Conservation (phyloP, 2,329 filamentous ascomycete genomes). For the Tolypocladium ovalisporum region DNA sequence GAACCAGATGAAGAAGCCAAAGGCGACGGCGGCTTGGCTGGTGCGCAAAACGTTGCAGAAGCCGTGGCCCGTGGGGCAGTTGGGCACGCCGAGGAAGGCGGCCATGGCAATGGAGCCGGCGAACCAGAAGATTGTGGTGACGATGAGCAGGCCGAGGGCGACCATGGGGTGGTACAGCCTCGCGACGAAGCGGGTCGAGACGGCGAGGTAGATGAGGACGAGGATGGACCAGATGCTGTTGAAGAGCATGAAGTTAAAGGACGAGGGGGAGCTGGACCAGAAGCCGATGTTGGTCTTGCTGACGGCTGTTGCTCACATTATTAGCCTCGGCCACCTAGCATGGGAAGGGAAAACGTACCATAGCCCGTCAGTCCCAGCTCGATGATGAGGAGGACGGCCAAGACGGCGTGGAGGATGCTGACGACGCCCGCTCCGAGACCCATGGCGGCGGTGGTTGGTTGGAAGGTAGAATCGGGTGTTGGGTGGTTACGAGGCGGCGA, state of each 20-base stretch:
- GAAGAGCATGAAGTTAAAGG: constrained; percentile 73
- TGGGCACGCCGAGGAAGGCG: constrained; percentile 46
- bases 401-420: constrained; percentile 53
- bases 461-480: neutral
- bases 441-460: constrained; percentile 28
- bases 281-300: neutral
- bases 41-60: constrained; percentile 39
- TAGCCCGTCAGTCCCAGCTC: constrained; percentile 68
- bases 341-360: constrained; percentile 34
- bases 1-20: constrained; percentile 54
- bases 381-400: constrained; percentile 59
- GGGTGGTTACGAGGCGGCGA: neutral
- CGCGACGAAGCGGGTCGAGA: constrained; percentile 54
- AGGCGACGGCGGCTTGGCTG: constrained; percentile 52
- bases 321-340: neutral
- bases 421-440: constrained; percentile 35
- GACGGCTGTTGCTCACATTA: constrained; percentile 3
- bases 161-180: constrained; percentile 51
- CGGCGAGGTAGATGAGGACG: constrained; percentile 56
- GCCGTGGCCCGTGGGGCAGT: constrained; percentile 34
- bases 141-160: constrained; percentile 54
- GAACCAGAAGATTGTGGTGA: constrained; percentile 87
- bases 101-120: constrained; percentile 72
- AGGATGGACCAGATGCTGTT: constrained; percentile 65
- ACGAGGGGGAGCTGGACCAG: constrained; percentile 31